Evolutionary conservation across 805 yeast genomes (phyloP), one percentile per base, ranked within the genome.

Genomic region (Hanseniaspora occidentalis): DNA sequence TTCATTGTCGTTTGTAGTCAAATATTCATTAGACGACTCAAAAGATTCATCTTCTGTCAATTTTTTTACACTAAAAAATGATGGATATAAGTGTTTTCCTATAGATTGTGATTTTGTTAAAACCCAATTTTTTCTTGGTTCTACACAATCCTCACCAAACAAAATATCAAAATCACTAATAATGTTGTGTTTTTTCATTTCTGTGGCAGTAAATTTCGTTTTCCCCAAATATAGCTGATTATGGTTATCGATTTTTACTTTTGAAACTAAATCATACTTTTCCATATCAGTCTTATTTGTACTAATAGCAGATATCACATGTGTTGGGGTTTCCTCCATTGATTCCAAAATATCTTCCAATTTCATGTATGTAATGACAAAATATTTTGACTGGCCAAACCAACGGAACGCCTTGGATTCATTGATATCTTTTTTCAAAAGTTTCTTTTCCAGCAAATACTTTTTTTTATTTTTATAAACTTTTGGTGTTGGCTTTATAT

Each of bases 71-170:
- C 59, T 52, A 17, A 56, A 35, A 37, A 39, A 53, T 10, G 47
- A 48, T 2, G 53, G 52, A 8, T 4, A 51, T 42, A 10, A 44
- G 34, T 35, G 45, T 45, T 4, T 18, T 18, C 21, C 43, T 33
- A 8, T 37, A 45, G 3, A 9, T 16, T 35, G 14, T 1, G 50
- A 53, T 43, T 47, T 45, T 3, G 66, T 42, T 6, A 73, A 47
- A 2, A 54, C 47, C 95, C 95, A 86, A 37, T 71, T 72, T 0
- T 75, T 74, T 41, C 95, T 65, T 3, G 95, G 94, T 39, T 84
- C 95, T 3, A 71, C 75, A 1, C 83, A 79, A 47, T 77, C 84
- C 2, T 56, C 53, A 1, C 94, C 94, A 61, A 76, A 86, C 26
- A 88, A 59, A 1, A 84, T 67, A 46, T 82, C 84, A 10, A 85